Base-by-base conservation (phyloP, 202 grass and related monocot genomes). In the Schoenoplectus triqueter region DNA sequence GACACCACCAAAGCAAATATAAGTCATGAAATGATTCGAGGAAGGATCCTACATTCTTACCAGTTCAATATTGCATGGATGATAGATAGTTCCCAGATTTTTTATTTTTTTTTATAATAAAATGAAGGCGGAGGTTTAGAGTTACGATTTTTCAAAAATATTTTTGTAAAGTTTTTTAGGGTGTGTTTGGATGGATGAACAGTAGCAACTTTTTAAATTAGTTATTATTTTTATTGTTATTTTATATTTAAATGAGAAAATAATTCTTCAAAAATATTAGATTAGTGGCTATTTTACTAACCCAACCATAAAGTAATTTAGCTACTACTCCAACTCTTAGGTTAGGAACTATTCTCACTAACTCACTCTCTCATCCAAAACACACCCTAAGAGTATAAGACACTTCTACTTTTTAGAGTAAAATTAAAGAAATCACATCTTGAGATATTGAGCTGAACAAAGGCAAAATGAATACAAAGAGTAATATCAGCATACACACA, bases 401-500 rank as follows among this genome's bases (percentile, higher is more conserved):
- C 7, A 0, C 14, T 18, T 78, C 39, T 45, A 60, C 4, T 3
- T 45, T 78, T 40, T 2, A n/a, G 13, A 39, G 13, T 10, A 3
- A 44, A 15, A 78, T 44, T 45, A 15, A 59, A 78, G 9, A 18
- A 78, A 78, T 44, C 13, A 78, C 54, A 97, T 91, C 91, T 91
- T 10, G 94, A 88, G 83, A 97, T 90, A 92, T 93, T 87, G 56
- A 89, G 75, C 40, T 85, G 88, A 64, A 87, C 88, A 82, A 97
- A 92, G 10, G 91, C 88, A 88, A 93, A 97, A 20, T 92, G 91
- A 86, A 93, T 93, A 80, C 86, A 89, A 82, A 93, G 89, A 8
- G 94, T 86, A 85, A 93, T 93, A 87, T 93, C 89, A 51, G 91
- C 91, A 54, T 97, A 97, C 45, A 86, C 94, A 84, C 91, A 97